These are phyloP conservation scores for Nicotiana tabacum DNA, from an alignment of 257 asterid species.

Conservation along the genomic window DNA sequence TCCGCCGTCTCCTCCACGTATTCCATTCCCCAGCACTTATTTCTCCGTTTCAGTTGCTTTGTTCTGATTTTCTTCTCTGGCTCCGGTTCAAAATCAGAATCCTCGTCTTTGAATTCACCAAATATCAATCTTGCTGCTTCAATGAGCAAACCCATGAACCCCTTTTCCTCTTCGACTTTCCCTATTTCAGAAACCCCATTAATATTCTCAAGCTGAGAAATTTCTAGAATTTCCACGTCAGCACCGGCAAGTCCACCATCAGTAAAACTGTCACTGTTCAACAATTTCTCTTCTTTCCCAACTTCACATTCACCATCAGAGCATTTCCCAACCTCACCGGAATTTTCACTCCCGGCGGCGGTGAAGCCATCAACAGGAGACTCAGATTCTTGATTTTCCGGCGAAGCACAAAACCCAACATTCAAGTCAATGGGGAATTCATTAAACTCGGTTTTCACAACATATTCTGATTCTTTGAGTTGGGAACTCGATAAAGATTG, in stretches of 20 bases:
- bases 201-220: neutral
- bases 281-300: neutral
- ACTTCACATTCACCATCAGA: conserved; percentile 6
- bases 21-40: conserved; percentile 9
- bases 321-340: neutral
- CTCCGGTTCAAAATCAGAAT: neutral
- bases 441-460: neutral
- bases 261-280: neutral
- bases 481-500: neutral
- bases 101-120: conserved; percentile 21
- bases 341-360: neutral
- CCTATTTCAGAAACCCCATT: neutral
- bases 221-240: neutral
- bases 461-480: neutral
- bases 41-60: neutral
- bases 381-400: neutral
- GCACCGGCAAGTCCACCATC: neutral
- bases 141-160: conserved; percentile 26
- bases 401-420: conserved; percentile 1
- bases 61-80: neutral
- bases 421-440: conserved; percentile 5
- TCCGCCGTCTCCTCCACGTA: neutral
- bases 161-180: neutral
- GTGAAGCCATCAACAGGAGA: neutral
- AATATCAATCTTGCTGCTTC: conserved; percentile 38